Conservation (phyloP, 306 rosid genomes). For the Prunus mira region DNA sequence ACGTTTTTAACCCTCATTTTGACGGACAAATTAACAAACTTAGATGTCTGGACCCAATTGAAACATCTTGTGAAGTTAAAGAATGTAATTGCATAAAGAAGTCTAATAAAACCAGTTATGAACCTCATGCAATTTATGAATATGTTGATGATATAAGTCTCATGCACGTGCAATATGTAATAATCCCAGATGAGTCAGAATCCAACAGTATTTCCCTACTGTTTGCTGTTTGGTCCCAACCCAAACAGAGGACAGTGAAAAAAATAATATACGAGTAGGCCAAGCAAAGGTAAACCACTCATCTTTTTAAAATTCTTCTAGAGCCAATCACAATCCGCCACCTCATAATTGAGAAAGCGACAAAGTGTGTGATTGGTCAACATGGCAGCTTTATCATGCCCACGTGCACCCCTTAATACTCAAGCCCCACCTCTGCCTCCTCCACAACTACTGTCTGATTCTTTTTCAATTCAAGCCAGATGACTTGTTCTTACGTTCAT, state of each 20-base stretch:
- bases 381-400: constrained; percentile 45
- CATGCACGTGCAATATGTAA: constrained; percentile 25
- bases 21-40: too few relatives aligned
- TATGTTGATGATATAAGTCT: background rate
- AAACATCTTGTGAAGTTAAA: too few relatives aligned
- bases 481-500: background rate
- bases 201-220: background rate
- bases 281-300: background rate
- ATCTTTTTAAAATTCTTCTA: background rate
- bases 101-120: too few relatives aligned
- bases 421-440: constrained; percentile 18
- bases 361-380: constrained; percentile 36
- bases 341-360: constrained; percentile 1
- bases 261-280: background rate
- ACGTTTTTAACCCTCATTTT: too few relatives aligned
- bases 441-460: constrained; percentile 7
- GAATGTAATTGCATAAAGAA: too few relatives aligned
- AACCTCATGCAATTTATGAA: background rate
- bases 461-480: background rate
- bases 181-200: constrained; percentile 4
- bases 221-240: background rate
- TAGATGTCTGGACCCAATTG: too few relatives aligned
- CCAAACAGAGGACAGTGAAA: background rate
- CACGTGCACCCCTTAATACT: constrained; percentile 39
- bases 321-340: constrained; percentile 17